Base-by-base conservation (phyloP, 78 protist species). In the Trichosphaerium sp. region DNA sequence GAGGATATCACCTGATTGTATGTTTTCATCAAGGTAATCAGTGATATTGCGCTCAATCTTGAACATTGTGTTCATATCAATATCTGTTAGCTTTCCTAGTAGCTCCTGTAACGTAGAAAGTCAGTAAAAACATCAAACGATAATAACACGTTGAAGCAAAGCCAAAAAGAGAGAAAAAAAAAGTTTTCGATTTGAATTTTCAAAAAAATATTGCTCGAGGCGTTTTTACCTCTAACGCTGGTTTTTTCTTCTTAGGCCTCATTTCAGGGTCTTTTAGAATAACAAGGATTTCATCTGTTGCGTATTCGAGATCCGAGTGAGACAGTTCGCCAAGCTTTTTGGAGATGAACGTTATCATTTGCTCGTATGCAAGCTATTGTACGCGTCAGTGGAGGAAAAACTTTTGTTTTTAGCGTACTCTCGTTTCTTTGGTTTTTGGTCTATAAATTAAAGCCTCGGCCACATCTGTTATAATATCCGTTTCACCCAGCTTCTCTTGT, bases 261-360 rank as follows among this genome's bases (percentile, higher is more conserved):
- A 66, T 31, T 1, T 25, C 23, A 28, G 80, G 89, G 23, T 87
- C 66, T 64, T 92, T 89, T 35, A 92, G 60, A 28, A 77, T 67
- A 6, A 83, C 74, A 5, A 92, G 47, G n/a, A 89, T 78, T 82
- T 92, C 96, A 54, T 92, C 94, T 3, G 90, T 80, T 0, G 96
- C 96, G 14, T 88, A 86, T 14, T 74, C 70, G 14, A 89, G 59
- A 12, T 89, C 76, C 41, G 86, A 92, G 0, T 67, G 60, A 8
- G 93, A 83, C 47, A 78, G 84, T 43, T 78, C 91, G 8, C 88
- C 89, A 6, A 88, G 21, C 51, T 38, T 60, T 8, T 29, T 6
- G 28, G 57, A 65, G 14, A 85, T 44, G 28, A 73, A 51, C 15
- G 58, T 12, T 41, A 88, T 83, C 38, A 85, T 60, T 47, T 43